Conservation (phyloP, 345 rosid species). For the Eucalyptus rudis region DNA sequence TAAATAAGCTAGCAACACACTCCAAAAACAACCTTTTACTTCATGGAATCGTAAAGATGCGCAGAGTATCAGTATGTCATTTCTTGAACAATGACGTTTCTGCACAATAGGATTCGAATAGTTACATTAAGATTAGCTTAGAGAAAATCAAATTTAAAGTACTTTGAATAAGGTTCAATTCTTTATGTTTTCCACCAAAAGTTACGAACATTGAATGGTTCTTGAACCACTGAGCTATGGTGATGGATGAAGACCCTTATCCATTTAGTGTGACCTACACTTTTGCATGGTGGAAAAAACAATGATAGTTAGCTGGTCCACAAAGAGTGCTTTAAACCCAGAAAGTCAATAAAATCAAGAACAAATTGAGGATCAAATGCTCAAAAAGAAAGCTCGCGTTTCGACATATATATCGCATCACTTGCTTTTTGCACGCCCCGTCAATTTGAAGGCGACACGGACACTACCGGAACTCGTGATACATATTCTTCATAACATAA, state of each 20-base stretch:
- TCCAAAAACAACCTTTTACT: background rate
- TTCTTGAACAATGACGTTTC: background rate
- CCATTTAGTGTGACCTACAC: background rate
- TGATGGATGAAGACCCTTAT: background rate
- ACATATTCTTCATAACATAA: background rate
- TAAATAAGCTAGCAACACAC: background rate
- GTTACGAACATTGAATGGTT: background rate
- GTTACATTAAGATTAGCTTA: background rate
- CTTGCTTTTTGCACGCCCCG: background rate
- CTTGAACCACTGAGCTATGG: background rate
- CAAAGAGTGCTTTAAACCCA: background rate
- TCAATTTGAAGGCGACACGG: background rate
- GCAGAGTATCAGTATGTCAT: background rate
- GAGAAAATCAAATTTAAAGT: background rate
- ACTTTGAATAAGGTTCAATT: background rate
- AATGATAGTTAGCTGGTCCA: background rate
- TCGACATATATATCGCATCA: background rate
- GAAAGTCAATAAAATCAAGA: background rate
- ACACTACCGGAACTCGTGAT: background rate
- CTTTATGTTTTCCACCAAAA: background rate
- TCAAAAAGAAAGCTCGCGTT: background rate
- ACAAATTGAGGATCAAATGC: background rate
- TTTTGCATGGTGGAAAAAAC: background rate
- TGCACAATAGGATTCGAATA: background rate
- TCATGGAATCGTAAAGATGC: background rate